phyloP scores from a whole-genome alignment of 371 early-diverging fungal genomes.

The Mucor velutinosus region DNA sequence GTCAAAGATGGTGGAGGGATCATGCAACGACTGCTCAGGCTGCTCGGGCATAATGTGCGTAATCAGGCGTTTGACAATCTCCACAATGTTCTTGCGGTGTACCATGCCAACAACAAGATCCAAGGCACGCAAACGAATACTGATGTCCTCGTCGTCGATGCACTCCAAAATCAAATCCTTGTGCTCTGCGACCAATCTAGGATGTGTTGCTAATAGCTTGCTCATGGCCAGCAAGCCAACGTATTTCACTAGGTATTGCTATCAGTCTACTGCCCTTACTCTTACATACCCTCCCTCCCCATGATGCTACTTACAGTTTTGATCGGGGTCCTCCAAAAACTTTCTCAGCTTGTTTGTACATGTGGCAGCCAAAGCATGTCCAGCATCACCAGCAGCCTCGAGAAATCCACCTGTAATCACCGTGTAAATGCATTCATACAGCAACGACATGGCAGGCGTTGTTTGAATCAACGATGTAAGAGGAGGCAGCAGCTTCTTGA shows the following conservation, averaged over 20 bases:
- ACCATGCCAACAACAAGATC: conserved; percentile 88
- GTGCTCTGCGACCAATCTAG: conserved; percentile 83
- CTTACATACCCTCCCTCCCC: not conserved
- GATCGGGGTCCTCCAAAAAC: conserved; percentile 89
- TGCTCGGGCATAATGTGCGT: conserved; percentile 67
- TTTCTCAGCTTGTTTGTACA: conserved; percentile 85
- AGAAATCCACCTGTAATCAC: conserved; percentile 91
- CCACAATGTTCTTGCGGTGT: conserved; percentile 74
- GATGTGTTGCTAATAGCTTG: conserved; percentile 78
- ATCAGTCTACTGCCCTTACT: not conserved
- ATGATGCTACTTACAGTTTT: conserved; percentile 71
- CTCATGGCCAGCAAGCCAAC: conserved; percentile 88
- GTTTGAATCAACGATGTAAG: conserved; percentile 83
- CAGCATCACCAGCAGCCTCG: conserved; percentile 63
- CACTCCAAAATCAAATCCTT: conserved; percentile 84
- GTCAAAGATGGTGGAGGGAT: conserved; percentile 59
- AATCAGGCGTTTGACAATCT: conserved; percentile 83
- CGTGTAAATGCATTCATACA: conserved; percentile 95
- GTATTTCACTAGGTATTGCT: conserved; percentile 76
- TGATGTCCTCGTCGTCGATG: conserved; percentile 90
- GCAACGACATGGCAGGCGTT: conserved; percentile 90
- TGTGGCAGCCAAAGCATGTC: conserved; percentile 75
- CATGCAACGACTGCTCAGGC: conserved; percentile 31
- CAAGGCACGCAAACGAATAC: conserved; percentile 87
- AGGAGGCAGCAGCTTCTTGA: conserved; percentile 86